Evolutionary conservation across 768 basidiomycete species (phyloP), one percentile per base, ranked within the genome.

Genomic region (Termitomyces sp.): DNA sequence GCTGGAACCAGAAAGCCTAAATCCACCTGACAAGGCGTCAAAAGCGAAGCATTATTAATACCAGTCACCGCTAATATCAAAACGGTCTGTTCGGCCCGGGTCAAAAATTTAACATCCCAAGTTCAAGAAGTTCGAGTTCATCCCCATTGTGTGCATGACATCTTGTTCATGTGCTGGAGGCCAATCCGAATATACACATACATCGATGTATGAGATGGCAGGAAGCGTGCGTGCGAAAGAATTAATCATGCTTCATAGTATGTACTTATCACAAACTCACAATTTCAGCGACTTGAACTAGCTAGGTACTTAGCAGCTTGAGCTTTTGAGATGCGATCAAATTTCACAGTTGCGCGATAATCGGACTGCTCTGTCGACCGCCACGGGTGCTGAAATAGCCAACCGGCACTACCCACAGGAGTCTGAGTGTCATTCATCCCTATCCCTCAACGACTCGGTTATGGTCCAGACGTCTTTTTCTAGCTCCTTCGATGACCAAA

Each of bases 391-490:
- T 40, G 38, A 18, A 40, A 12, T 14, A 14, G 36, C 36, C 2
- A 5, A n/a, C 18, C n/a, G n/a, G 18, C 18, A 9, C 6, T 18
- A 41, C 7, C 41, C 41, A 7, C n/a, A 3, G 0, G n/a, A 7
- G 18, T n/a, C 3, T 41, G 18, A 41, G 8, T 18, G 4, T 41
- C 41, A 41, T 70, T 89, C 62, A 63, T 89, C 5, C 88, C 86
- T 0, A 86, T 91, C 40, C 89, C 88, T 0, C 72, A 64, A 59
- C 70, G 74, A 28, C 73, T 86, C 13, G 80, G 78, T 36, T 82
- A 85, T 62, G 71, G 84, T 69, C 75, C 80, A 20, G 66, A 74
- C 5, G 77, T 30, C 30, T 30, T 75, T 84, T 60, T 79, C 81
- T 18, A 81, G 84, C 58, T 87, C 86, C 28, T 81, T 85, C 69